These are phyloP conservation scores for Leccinellum rugosiceps DNA, from an alignment of 768 basidiomycete species.

Conservation along the genomic window DNA sequence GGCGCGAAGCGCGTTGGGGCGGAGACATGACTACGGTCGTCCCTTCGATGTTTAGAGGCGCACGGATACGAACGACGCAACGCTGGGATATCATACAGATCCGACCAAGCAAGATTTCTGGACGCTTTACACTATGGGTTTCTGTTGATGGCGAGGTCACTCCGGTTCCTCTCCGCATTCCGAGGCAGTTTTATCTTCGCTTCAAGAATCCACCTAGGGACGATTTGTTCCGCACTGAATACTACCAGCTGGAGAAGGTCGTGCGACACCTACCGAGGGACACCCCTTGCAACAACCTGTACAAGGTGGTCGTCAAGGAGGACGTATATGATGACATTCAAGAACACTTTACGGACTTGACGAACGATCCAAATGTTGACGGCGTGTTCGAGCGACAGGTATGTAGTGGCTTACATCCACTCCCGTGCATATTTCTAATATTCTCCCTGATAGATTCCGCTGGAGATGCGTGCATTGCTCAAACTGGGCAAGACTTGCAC, in stretches of 20 bases:
- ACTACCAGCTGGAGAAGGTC: slow-evolving; percentile 72
- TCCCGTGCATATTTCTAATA: not conserved
- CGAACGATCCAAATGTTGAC: slow-evolving; percentile 92
- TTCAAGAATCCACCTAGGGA: slow-evolving; percentile 66
- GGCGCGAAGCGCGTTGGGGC: slow-evolving; percentile 46
- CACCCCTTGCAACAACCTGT: slow-evolving; percentile 73
- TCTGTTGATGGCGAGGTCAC: slow-evolving; percentile 76
- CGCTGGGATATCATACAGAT: slow-evolving; percentile 95
- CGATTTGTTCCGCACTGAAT: slow-evolving; percentile 63
- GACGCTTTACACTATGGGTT: slow-evolving; percentile 88
- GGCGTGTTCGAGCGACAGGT: slow-evolving; percentile 95
- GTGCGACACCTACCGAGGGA: slow-evolving; percentile 77
- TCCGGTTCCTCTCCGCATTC: slow-evolving; percentile 79
- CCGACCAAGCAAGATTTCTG: slow-evolving; percentile 67
- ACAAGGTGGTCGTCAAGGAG: slow-evolving; percentile 80
- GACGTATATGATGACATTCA: slow-evolving; percentile 79
- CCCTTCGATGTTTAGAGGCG: slow-evolving; percentile 73
- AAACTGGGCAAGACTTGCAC: slow-evolving; percentile 82
- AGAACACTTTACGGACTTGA: slow-evolving; percentile 89
- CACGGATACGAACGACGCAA: slow-evolving; percentile 54
- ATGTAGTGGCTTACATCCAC: slow-evolving; percentile 10
- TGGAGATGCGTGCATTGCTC: slow-evolving; percentile 76
- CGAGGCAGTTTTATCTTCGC: slow-evolving; percentile 92
- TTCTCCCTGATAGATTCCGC: slow-evolving; percentile 58
- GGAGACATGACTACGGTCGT: slow-evolving; percentile 41